Percentiles rank a stretch among this genome's conserved stretches.
phyloP scores from a whole-genome alignment of 2,329 filamentous ascomycete species.

The Microdochium nivale region DNA sequence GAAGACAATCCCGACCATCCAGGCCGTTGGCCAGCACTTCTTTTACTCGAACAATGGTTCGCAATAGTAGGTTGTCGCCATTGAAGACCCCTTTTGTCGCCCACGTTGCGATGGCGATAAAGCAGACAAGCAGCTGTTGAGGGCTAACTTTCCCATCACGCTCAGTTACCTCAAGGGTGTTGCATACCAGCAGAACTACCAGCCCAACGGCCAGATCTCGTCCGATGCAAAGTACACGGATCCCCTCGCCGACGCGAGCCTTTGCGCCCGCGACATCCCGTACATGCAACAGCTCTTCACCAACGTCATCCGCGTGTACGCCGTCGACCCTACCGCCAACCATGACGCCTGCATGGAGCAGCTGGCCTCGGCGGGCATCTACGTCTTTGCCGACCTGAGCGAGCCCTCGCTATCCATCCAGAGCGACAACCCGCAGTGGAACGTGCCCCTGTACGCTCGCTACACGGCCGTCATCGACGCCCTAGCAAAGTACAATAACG shows the following conservation, averaged over 20 bases:
- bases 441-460: slow-evolving; percentile 65
- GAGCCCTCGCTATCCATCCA: slow-evolving; percentile 79
- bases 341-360: slow-evolving; percentile 80
- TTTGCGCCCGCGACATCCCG: slow-evolving; percentile 80
- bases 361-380: slow-evolving; percentile 81
- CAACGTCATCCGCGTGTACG: slow-evolving; percentile 93
- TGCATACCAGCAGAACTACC: slow-evolving; percentile 82
- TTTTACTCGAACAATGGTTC: slow-evolving; percentile 49
- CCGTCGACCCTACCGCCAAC: slow-evolving; percentile 70
- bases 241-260: slow-evolving; percentile 63
- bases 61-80: slow-evolving; percentile 46
- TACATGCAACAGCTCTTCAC: slow-evolving; percentile 70
- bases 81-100: no score
- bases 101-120: no score
- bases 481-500: slow-evolving; percentile 77
- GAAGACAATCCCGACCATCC: slow-evolving; percentile 19
- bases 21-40: slow-evolving; percentile 22
- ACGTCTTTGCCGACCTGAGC: slow-evolving; percentile 85
- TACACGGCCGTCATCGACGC: slow-evolving; percentile 81
- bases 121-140: slow-evolving; percentile 11
- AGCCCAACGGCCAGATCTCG: slow-evolving; percentile 42
- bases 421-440: slow-evolving; percentile 71
- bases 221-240: slow-evolving; percentile 59
- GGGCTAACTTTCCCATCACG: neutral
- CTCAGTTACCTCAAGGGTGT: slow-evolving; percentile 79